A percentile compares a stretch with the other conserved stretches of the same genome.
phyloP scores from a whole-genome alignment of 495 filamentous ascomycete species.

The Stereocaulon alpinum region DNA sequence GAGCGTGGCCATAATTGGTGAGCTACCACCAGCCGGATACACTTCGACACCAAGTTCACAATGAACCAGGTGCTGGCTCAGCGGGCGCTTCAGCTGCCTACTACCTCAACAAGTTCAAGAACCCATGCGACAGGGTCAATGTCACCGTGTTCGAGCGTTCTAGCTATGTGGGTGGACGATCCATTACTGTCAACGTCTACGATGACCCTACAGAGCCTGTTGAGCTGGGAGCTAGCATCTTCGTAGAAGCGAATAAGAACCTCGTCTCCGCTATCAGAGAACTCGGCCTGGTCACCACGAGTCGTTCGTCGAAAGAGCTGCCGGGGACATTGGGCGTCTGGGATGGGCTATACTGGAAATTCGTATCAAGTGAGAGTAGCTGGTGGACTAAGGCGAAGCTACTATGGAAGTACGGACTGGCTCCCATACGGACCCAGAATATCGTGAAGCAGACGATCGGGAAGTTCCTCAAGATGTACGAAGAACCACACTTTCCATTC shows the following conservation, averaged over 20 bases:
- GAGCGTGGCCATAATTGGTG: slow-evolving; percentile 41
- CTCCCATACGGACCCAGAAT: slow-evolving; percentile 61
- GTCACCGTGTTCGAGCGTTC: slow-evolving; percentile 85
- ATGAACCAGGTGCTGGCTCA: slow-evolving; percentile 67
- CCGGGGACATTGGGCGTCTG: slow-evolving; percentile 61
- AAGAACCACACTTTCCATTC: slow-evolving; percentile 76
- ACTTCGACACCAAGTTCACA: slow-evolving; percentile 2
- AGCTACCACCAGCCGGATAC: neutral
- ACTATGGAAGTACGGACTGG: slow-evolving; percentile 74
- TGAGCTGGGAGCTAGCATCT: slow-evolving; percentile 87
- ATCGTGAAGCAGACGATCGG: slow-evolving; percentile 62
- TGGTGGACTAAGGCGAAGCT: slow-evolving; percentile 79
- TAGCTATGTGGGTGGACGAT: slow-evolving; percentile 72
- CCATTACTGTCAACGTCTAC: slow-evolving; percentile 77
- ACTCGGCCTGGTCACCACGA: slow-evolving; percentile 50
- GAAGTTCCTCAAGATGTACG: slow-evolving; percentile 73
- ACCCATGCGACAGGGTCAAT: slow-evolving; percentile 40
- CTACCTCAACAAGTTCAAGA: slow-evolving; percentile 56
- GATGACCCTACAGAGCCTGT: slow-evolving; percentile 58
- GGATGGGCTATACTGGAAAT: slow-evolving; percentile 72
- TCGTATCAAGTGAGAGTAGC: slow-evolving; percentile 41
- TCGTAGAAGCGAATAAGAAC: slow-evolving; percentile 78
- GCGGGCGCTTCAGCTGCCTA: slow-evolving; percentile 83
- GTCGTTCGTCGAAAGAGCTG: slow-evolving; percentile 29
- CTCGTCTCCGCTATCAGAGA: slow-evolving; percentile 63